Evolutionary conservation across 768 basidiomycete genomes (phyloP).

Genomic region (Rhizopogon roseolus): DNA sequence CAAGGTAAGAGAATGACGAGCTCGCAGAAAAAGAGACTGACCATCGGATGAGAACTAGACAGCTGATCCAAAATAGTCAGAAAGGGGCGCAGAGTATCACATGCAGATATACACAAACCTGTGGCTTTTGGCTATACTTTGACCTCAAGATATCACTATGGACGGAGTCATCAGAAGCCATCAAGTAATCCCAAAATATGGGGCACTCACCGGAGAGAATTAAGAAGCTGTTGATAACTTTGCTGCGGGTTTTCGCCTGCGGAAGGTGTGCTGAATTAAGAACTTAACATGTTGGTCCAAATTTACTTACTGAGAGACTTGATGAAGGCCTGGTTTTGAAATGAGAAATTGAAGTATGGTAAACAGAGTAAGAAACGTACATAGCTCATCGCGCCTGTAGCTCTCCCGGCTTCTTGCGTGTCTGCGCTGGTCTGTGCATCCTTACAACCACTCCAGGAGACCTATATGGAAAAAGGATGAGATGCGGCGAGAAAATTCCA

Average conservation of each 20-base stretch:
- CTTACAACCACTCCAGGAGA: constrained; percentile 84
- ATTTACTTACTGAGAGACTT: constrained; percentile 41
- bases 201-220: constrained; percentile 34
- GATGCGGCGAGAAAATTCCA: background rate
- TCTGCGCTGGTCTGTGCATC: constrained; percentile 84
- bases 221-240: constrained; percentile 48
- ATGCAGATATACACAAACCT: constrained; percentile 20
- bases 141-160: constrained; percentile 34
- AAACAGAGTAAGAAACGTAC: constrained; percentile 33
- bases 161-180: background rate
- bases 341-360: background rate
- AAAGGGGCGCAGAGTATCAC: background rate
- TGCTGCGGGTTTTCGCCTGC: constrained; percentile 42
- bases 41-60: constrained; percentile 39
- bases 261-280: background rate
- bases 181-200: background rate
- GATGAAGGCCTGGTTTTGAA: constrained; percentile 47
- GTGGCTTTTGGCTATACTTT: constrained; percentile 57
- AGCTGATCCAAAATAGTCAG: constrained; percentile 24
- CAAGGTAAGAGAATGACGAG: background rate
- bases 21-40: constrained; percentile 16
- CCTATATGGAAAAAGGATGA: constrained; percentile 32
- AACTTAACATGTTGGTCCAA: background rate
- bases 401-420: constrained; percentile 57
- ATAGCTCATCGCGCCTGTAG: constrained; percentile 77